phyloP scores from a whole-genome alignment of 345 rosid genomes.

The Hibiscus syriacus region DNA sequence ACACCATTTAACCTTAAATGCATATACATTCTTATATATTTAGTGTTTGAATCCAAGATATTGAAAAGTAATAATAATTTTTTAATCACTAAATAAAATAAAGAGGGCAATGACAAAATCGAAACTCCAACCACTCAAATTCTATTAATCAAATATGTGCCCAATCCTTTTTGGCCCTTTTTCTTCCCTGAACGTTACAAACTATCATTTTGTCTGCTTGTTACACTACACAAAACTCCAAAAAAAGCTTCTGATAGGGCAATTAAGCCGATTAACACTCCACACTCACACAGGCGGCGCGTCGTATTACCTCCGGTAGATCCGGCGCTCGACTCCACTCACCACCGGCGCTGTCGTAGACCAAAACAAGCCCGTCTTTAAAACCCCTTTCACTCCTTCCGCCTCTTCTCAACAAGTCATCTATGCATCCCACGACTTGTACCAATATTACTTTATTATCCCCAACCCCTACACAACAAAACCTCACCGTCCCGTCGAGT shows the following conservation, averaged over 20 bases:
- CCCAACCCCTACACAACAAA: slow-evolving; percentile 62
- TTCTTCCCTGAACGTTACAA: slow-evolving; percentile 3
- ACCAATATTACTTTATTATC: slow-evolving; percentile 68
- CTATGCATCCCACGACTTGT: slow-evolving; percentile 73
- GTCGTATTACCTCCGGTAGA: slow-evolving; percentile 63
- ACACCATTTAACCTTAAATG: too few species aligned
- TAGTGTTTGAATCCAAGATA: too few species aligned
- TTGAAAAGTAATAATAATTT: too few species aligned
- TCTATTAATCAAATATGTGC: not conserved
- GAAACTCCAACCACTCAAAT: too few species aligned
- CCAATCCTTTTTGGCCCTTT: not conserved
- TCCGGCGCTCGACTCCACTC: slow-evolving; percentile 80
- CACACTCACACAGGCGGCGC: slow-evolving; percentile 73
- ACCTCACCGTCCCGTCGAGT: slow-evolving; percentile 66
- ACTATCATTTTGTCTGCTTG: slow-evolving; percentile 17
- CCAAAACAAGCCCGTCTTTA: slow-evolving; percentile 54
- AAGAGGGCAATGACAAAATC: too few species aligned
- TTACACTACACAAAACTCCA: not conserved
- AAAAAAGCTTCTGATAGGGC: not conserved
- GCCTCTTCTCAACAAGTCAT: slow-evolving; percentile 69
- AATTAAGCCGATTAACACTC: slow-evolving; percentile 32
- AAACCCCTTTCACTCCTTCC: slow-evolving; percentile 55
- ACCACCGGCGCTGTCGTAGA: slow-evolving; percentile 43
- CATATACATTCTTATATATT: too few species aligned
- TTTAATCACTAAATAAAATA: too few species aligned